Conservation (phyloP, 1,284 basidiomycete species). For the Macrocystidia cucumis region DNA sequence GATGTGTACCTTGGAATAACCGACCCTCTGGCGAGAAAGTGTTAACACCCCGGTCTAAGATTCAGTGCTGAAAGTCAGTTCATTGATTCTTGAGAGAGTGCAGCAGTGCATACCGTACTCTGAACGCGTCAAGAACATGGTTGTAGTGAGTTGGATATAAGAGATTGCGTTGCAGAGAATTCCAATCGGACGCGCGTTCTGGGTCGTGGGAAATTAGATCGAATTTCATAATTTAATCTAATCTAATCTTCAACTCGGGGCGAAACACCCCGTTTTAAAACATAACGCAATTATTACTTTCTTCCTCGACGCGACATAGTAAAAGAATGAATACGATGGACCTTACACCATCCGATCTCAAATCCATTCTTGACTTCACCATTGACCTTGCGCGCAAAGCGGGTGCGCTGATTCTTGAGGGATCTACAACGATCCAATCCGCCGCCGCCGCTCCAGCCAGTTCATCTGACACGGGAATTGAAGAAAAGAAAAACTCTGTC, state of each 20-base stretch:
- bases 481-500: conserved; percentile 87
- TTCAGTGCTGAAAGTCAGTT: conserved; percentile 3
- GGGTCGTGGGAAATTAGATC: conserved; percentile 27
- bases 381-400: conserved; percentile 64
- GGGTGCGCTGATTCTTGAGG: conserved; percentile 66
- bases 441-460: too few species aligned
- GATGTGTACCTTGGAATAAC: conserved; percentile 73
- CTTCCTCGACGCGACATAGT: too few species aligned
- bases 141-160: conserved; percentile 13
- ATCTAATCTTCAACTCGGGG: too few species aligned
- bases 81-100: background rate
- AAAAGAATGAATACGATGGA: conserved; percentile 22
- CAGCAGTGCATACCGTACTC: conserved; percentile 66
- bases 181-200: conserved; percentile 42
- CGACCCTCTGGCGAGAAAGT: conserved; percentile 98
- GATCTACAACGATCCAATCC: conserved; percentile 62
- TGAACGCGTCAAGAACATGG: conserved; percentile 90
- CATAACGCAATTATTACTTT: too few species aligned
- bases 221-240: too few species aligned
- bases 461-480: conserved; percentile 40
- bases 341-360: conserved; percentile 42
- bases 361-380: conserved; percentile 67
- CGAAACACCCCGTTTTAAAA: too few species aligned
- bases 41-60: conserved; percentile 90
- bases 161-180: conserved; percentile 11